Evolutionary conservation across 176 grass and related monocot genomes (phyloP).

Genomic region (Oryza rufipogon): DNA sequence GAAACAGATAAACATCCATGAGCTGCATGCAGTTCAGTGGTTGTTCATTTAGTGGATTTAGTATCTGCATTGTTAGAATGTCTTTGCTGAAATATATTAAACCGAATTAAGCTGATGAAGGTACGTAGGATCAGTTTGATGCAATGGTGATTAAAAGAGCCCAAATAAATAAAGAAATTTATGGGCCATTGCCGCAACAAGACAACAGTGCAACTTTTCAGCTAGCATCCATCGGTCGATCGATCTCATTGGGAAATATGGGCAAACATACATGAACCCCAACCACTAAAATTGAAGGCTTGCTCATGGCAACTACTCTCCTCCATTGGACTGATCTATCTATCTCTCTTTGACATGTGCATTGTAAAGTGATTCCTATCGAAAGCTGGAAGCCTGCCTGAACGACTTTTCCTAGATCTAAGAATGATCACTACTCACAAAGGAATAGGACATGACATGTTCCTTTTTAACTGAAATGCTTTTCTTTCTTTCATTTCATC

Average conservation of each 20-base stretch:
- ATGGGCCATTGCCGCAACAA: constrained; percentile 4
- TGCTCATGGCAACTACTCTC: constrained; percentile 31
- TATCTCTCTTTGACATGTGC: constrained; percentile 43
- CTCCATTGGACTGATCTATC: constrained; percentile 21
- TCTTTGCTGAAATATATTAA: background rate
- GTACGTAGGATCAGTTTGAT: background rate
- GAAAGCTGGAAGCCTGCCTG: constrained; percentile 37
- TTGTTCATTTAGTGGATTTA: background rate
- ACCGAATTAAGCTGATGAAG: background rate
- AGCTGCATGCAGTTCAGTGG: background rate
- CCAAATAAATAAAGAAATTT: background rate
- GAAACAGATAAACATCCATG: background rate
- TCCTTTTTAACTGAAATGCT: background rate
- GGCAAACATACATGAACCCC: constrained; percentile 41
- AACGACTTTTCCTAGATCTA: constrained; percentile 49
- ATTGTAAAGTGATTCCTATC: constrained; percentile 26
- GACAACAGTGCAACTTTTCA: constrained; percentile 22
- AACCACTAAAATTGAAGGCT: constrained; percentile 47
- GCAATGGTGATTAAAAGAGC: background rate
- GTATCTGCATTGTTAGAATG: background rate
- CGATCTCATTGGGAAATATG: constrained; percentile 27
- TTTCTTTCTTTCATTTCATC: background rate
- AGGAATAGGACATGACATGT: constrained; percentile 48
- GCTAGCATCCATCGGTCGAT: background rate
- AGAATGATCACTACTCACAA: constrained; percentile 39